Conservation (phyloP, 2,329 filamentous ascomycete species). For the Ophiognomonia clavigignenti-juglandacearum region DNA sequence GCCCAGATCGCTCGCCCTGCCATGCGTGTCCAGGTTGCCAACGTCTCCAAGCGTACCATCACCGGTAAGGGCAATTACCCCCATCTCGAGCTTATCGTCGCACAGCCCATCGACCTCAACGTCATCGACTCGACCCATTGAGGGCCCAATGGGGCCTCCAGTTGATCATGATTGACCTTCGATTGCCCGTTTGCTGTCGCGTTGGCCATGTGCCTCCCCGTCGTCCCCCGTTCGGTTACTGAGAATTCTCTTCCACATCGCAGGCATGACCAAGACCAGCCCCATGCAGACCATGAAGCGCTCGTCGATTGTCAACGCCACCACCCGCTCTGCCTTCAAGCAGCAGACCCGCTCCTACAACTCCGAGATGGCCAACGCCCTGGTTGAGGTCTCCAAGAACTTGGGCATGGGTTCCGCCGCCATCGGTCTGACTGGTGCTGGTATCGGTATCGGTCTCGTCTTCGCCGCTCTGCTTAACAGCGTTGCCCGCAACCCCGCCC, state of each 20-base stretch:
- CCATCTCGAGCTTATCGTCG: conserved; percentile 16
- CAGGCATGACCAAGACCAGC: conserved; percentile 52
- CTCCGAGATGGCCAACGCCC: conserved; percentile 81
- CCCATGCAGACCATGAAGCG: conserved; percentile 74
- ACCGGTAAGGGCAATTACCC: conserved; percentile 54
- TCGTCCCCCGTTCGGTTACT: conserved; percentile 8
- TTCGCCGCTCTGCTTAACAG: conserved; percentile 85
- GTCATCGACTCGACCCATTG: conserved; percentile 11
- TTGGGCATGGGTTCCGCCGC: conserved; percentile 83
- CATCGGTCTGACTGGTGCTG: conserved; percentile 87
- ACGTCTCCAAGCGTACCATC: conserved; percentile 71
- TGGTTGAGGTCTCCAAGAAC: conserved; percentile 90
- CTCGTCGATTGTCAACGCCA: conserved; percentile 64
- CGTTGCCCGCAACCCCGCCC: conserved; percentile 90
- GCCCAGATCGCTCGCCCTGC: conserved; percentile 76
- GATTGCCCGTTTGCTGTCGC: neutral
- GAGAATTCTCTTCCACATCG: conserved; percentile 19
- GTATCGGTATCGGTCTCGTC: conserved; percentile 94
- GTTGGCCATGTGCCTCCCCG: conserved; percentile 2
- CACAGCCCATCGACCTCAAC: conserved; percentile 15
- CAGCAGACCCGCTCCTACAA: conserved; percentile 68
- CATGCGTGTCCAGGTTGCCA: conserved; percentile 58
- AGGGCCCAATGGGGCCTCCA: conserved; percentile 26
- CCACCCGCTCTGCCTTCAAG: conserved; percentile 59
- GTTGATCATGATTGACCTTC: conserved; percentile 1